A percentile compares a stretch with the other conserved stretches of the same genome.
Conservation (phyloP, 371 early-diverging fungal genomes). For the Cladochytrium tenue region DNA sequence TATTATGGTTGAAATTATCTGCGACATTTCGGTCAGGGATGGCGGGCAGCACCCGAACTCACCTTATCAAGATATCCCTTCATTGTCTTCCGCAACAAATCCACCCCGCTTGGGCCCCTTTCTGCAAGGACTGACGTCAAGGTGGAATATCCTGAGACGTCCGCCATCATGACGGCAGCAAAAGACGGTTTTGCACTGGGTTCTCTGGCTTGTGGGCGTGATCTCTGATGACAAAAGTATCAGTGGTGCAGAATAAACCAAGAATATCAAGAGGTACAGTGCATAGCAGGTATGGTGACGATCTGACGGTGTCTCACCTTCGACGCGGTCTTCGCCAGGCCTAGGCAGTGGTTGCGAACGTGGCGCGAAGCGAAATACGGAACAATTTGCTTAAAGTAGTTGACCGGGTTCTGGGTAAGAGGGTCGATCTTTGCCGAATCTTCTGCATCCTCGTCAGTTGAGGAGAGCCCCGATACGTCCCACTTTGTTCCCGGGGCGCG, state of each 20-base stretch:
- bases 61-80: conserved; percentile 58
- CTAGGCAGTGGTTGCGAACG: conserved; percentile 36
- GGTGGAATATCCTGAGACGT: conserved; percentile 52
- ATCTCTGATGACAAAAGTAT: neutral
- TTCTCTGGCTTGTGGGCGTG: no score
- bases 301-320: no score
- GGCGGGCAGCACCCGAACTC: neutral
- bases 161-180: conserved; percentile 57
- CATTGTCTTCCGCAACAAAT: conserved; percentile 50
- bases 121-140: conserved; percentile 48
- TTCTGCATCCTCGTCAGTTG: no score
- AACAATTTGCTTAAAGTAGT: conserved; percentile 27
- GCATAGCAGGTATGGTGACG: no score
- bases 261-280: no score
- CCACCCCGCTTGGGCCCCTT: conserved; percentile 47
- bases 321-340: conserved; percentile 6
- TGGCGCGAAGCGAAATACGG: conserved; percentile 53
- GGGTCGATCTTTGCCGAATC: no score
- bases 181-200: conserved; percentile 40
- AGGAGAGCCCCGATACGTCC: no score
- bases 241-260: neutral
- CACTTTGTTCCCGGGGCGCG: no score
- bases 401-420: no score
- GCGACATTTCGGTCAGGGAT: neutral
- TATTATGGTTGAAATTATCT: conserved; percentile 54